These are phyloP conservation scores for Trypanosoma cruzi DNA, from an alignment of 208 protist species.

Conservation along the genomic window DNA sequence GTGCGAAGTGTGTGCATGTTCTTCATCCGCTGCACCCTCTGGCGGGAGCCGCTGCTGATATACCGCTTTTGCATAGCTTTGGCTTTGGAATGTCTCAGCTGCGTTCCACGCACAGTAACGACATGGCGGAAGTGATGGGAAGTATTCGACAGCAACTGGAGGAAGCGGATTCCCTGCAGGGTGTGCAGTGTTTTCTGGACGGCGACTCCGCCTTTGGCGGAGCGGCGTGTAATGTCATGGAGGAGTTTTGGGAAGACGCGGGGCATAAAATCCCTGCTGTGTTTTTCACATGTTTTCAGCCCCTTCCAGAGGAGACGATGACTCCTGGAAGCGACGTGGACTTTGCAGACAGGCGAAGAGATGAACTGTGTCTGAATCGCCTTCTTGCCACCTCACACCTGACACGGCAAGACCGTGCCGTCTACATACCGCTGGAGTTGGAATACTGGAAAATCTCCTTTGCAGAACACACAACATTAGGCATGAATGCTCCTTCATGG, in stretches of 20 bases:
- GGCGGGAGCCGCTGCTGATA: slow-evolving; percentile 39
- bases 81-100: slow-evolving; percentile 64
- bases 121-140: slow-evolving; percentile 31
- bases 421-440: slow-evolving; percentile 76
- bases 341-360: slow-evolving; percentile 59
- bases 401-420: slow-evolving; percentile 44
- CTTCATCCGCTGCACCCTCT: slow-evolving; percentile 56
- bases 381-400: slow-evolving; percentile 67
- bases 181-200: slow-evolving; percentile 77
- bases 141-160: slow-evolving; percentile 65
- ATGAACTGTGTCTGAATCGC: slow-evolving; percentile 66
- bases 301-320: slow-evolving; percentile 37
- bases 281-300: slow-evolving; percentile 48
- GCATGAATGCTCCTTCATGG: slow-evolving; percentile 29
- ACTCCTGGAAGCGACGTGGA: slow-evolving; percentile 24
- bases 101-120: slow-evolving; percentile 16
- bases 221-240: slow-evolving; percentile 62
- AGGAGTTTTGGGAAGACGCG: slow-evolving; percentile 69
- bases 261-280: slow-evolving; percentile 59
- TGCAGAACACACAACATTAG: neutral
- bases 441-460: slow-evolving; percentile 63
- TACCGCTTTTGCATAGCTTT: slow-evolving; percentile 72
- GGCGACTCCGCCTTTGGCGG: slow-evolving; percentile 79
- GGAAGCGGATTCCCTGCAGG: slow-evolving; percentile 65
- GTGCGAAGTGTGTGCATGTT: slow-evolving; percentile 40